Percentiles rank a stretch among this genome's conserved stretches.
Evolutionary conservation across 306 rosid genomes (phyloP).

Genomic region (Cicer bijugum): DNA sequence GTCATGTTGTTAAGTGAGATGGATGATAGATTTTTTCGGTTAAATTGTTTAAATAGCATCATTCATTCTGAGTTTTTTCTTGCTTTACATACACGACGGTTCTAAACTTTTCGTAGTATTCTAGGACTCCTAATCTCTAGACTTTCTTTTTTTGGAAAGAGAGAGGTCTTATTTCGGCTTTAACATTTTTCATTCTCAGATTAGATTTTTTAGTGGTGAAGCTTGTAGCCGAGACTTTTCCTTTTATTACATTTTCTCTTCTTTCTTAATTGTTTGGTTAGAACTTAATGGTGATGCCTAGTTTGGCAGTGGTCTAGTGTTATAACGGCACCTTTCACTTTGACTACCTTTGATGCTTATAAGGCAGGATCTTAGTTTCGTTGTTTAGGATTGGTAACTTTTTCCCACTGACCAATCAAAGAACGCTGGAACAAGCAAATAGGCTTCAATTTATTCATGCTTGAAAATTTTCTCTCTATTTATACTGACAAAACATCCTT

Average conservation of each 20-base stretch:
- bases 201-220: constrained; percentile 30
- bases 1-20: constrained; percentile 16
- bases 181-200: constrained; percentile 1
- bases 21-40: constrained; percentile 4
- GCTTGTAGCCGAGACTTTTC: constrained; percentile 1
- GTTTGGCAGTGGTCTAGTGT: constrained; percentile 21
- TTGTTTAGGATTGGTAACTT: constrained; percentile 26
- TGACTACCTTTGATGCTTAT: constrained; percentile 28
- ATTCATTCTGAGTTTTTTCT: not conserved
- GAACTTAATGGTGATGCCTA: constrained; percentile 23
- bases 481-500: constrained; percentile 28
- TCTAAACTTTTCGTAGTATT: constrained; percentile 2
- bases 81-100: not conserved
- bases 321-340: constrained; percentile 8
- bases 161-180: constrained; percentile 14
- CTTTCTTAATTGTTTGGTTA: constrained; percentile 16
- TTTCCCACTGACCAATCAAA: constrained; percentile 28
- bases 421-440: constrained; percentile 14
- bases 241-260: not conserved
- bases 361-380: not conserved
- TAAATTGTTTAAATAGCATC: not conserved
- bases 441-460: constrained; percentile 17
- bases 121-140: constrained; percentile 8
- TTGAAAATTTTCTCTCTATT: not conserved
- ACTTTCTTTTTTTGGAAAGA: not conserved